Evolutionary conservation across 2,329 filamentous ascomycete species (phyloP).

Genomic region (Capronia americana): DNA sequence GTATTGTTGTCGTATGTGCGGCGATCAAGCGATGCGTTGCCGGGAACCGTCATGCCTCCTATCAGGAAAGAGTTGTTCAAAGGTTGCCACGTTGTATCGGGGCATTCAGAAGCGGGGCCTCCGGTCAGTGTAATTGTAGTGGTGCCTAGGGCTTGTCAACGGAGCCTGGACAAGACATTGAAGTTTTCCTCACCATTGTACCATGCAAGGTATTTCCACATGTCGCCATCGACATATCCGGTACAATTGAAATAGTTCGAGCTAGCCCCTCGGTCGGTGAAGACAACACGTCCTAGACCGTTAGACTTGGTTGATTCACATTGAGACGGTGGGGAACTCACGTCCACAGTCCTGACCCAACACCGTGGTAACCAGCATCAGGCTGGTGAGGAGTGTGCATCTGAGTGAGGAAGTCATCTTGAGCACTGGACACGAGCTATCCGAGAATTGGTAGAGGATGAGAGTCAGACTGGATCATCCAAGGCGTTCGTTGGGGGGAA

Average conservation of each 20-base stretch:
- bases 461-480: not conserved
- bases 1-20: constrained; percentile 22
- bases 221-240: constrained; percentile 10
- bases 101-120: constrained; percentile 9
- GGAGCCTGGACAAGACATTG: not conserved
- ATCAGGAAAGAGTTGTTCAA: constrained; percentile 19
- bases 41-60: constrained; percentile 23
- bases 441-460: not conserved
- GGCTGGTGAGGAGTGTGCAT: not conserved
- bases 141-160: not conserved
- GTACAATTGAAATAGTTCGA: constrained; percentile 20
- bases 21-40: constrained; percentile 11
- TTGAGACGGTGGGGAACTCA: not conserved
- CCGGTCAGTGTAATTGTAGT: constrained; percentile 15
- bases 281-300: constrained; percentile 8
- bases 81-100: constrained; percentile 14
- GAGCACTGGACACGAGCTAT: not conserved
- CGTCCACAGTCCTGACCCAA: constrained; percentile 14
- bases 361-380: constrained; percentile 1
- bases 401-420: not conserved
- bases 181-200: constrained; percentile 12
- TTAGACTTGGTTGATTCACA: not conserved
- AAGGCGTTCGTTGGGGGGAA: not conserved
- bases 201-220: constrained; percentile 23
- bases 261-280: constrained; percentile 11